A percentile compares a stretch with the other conserved stretches of the same genome.
Conservation (phyloP, 139 green algal species). For the Picochlorum sp. region DNA sequence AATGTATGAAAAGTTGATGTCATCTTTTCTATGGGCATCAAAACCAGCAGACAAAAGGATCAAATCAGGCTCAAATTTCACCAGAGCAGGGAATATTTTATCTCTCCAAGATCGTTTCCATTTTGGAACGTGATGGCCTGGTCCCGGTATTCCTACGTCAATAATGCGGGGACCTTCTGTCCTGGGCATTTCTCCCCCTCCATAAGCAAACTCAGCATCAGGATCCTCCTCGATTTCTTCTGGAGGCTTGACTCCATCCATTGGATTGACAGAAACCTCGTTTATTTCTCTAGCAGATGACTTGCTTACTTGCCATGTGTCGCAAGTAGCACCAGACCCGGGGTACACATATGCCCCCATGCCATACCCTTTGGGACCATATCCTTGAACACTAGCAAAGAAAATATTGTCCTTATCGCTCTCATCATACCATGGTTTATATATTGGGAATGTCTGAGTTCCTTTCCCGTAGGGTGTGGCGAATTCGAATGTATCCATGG, state of each 20-base stretch:
- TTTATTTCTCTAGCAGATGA: neutral
- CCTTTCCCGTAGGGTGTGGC: conserved; percentile 64
- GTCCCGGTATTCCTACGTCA: conserved; percentile 76
- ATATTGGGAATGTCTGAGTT: conserved; percentile 63
- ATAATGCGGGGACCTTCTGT: conserved; percentile 66
- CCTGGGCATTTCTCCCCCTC: conserved; percentile 13
- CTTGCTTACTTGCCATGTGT: conserved; percentile 33
- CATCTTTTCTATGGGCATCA: conserved; percentile 80
- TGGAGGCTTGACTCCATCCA: neutral
- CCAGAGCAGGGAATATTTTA: conserved; percentile 61
- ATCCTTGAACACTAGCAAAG: conserved; percentile 79
- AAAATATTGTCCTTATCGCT: conserved; percentile 77
- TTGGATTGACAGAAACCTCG: neutral
- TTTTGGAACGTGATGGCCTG: conserved; percentile 33
- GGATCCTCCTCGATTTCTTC: conserved; percentile 31
- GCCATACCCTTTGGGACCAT: conserved; percentile 36
- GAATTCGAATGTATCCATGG: conserved; percentile 27
- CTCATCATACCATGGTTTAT: conserved; percentile 74
- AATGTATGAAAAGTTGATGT: conserved; percentile 79
- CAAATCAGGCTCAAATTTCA: conserved; percentile 69
- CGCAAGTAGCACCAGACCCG: conserved; percentile 66
- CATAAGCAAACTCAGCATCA: conserved; percentile 31
- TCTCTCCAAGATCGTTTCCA: conserved; percentile 82
- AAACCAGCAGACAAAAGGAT: conserved; percentile 87
- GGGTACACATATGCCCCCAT: conserved; percentile 62